These are phyloP conservation scores for Aureobasidium namibiae DNA, from an alignment of 2,329 filamentous ascomycete genomes.

Conservation along the genomic window DNA sequence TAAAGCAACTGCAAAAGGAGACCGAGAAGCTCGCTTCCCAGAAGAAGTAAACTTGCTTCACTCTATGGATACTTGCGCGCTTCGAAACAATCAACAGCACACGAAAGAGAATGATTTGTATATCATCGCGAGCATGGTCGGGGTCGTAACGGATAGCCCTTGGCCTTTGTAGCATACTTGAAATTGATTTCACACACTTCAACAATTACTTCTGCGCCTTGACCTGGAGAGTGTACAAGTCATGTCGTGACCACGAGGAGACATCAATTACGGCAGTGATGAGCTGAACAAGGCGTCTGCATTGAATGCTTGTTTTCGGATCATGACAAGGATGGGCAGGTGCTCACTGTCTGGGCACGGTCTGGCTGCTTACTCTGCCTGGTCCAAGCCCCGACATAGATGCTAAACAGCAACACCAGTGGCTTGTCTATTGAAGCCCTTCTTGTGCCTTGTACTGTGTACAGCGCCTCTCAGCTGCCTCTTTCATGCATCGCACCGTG, in stretches of 20 bases:
- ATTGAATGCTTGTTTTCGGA: background rate
- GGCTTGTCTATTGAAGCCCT: background rate
- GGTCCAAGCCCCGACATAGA: background rate
- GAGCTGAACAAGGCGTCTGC: background rate
- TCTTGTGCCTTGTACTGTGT: background rate
- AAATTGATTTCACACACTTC: background rate
- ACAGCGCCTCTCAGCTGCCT: background rate
- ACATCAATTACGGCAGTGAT: background rate
- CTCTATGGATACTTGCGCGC: background rate
- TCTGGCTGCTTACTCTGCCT: constrained; percentile 1
- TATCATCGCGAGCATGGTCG: background rate
- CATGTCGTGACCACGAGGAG: background rate
- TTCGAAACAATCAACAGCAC: background rate
- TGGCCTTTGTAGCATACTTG: constrained; percentile 10
- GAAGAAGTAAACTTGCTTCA: background rate
- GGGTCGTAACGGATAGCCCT: background rate
- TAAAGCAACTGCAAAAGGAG: constrained; percentile 28
- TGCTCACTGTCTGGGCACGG: background rate
- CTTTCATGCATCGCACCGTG: background rate
- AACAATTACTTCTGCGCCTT: background rate
- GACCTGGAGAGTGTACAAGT: too few relatives aligned
- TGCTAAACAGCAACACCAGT: background rate
- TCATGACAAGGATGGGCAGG: background rate
- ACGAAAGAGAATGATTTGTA: constrained; percentile 9
- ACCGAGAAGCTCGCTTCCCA: constrained; percentile 22